These are phyloP conservation scores for Candida maris DNA, from an alignment of 805 yeast genomes.

Conservation along the genomic window DNA sequence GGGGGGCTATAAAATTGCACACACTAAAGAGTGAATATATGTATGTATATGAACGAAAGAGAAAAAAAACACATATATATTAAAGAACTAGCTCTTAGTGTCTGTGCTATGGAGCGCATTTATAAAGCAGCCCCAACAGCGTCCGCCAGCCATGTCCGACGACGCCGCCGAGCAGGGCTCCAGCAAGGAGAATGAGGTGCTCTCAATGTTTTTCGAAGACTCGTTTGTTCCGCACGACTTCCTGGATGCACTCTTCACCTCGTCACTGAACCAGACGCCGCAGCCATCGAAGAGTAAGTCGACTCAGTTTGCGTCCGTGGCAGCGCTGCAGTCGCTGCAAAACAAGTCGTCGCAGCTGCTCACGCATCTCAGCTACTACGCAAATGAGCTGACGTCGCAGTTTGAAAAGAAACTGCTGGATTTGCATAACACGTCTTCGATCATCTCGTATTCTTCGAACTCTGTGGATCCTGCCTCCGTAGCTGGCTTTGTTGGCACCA, in stretches of 20 bases:
- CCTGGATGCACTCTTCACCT: constrained; percentile 56
- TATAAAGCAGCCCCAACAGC: background rate
- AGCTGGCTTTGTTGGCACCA: constrained; percentile 35
- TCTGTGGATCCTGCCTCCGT: constrained; percentile 4
- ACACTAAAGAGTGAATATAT: no score
- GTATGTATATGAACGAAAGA: no score
- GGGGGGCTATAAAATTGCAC: no score
- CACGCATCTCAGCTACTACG: constrained; percentile 59
- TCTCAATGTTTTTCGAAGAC: constrained; percentile 66
- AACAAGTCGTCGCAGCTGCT: constrained; percentile 48
- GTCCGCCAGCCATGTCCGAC: background rate
- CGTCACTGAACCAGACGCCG: constrained; percentile 28
- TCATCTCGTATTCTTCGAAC: constrained; percentile 37
- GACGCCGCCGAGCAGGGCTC: background rate
- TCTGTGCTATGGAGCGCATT: background rate
- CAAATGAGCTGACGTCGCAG: constrained; percentile 54
- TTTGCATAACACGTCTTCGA: constrained; percentile 49
- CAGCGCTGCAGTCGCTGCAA: constrained; percentile 40
- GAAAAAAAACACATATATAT: no score
- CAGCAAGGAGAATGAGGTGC: constrained; percentile 36
- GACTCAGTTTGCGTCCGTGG: constrained; percentile 29
- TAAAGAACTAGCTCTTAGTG: no score
- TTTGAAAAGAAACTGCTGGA: constrained; percentile 47
- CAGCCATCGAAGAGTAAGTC: constrained; percentile 17
- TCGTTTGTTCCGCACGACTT: constrained; percentile 62